These are phyloP conservation scores for Lepraria neglecta DNA, from an alignment of 495 filamentous ascomycete species.

Conservation along the genomic window DNA sequence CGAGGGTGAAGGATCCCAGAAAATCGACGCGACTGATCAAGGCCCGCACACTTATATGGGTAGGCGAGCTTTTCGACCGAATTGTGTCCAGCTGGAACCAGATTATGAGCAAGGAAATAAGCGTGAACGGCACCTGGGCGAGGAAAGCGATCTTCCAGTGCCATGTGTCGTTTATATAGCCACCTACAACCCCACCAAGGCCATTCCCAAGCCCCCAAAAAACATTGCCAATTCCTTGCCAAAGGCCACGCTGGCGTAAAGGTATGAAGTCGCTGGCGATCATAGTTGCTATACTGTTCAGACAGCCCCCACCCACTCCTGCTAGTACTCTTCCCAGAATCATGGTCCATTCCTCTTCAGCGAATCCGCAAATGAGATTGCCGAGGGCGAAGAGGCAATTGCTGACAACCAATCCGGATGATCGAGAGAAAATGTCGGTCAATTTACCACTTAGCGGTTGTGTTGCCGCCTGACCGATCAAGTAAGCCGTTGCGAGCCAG, in stretches of 20 bases:
- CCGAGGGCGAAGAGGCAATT: conserved; percentile 59
- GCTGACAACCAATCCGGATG: conserved; percentile 56
- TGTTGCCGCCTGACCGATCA: conserved; percentile 65
- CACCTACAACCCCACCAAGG: conserved; percentile 64
- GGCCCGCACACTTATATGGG: not conserved
- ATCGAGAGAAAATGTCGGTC: conserved; percentile 65
- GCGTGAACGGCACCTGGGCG: conserved; percentile 54
- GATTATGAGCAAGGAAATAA: conserved; percentile 52
- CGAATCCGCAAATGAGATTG: conserved; percentile 64
- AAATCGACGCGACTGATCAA: conserved; percentile 70
- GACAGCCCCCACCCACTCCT: conserved; percentile 64
- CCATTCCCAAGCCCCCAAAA: conserved; percentile 59
- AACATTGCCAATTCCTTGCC: conserved; percentile 66
- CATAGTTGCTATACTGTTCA: conserved; percentile 67
- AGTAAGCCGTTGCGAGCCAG: conserved; percentile 67
- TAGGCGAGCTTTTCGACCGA: not conserved
- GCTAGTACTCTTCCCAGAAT: conserved; percentile 62
- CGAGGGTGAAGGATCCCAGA: conserved; percentile 61
- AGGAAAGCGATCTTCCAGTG: conserved; percentile 60
- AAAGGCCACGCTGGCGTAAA: conserved; percentile 56
- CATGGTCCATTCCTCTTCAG: conserved; percentile 49
- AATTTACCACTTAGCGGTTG: conserved; percentile 65
- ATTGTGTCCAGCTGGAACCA: conserved; percentile 45
- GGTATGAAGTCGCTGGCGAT: conserved; percentile 62
- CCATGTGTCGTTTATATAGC: conserved; percentile 58